Base-by-base conservation (phyloP, 179 eudicot species). In the Vitellaria paradoxa region DNA sequence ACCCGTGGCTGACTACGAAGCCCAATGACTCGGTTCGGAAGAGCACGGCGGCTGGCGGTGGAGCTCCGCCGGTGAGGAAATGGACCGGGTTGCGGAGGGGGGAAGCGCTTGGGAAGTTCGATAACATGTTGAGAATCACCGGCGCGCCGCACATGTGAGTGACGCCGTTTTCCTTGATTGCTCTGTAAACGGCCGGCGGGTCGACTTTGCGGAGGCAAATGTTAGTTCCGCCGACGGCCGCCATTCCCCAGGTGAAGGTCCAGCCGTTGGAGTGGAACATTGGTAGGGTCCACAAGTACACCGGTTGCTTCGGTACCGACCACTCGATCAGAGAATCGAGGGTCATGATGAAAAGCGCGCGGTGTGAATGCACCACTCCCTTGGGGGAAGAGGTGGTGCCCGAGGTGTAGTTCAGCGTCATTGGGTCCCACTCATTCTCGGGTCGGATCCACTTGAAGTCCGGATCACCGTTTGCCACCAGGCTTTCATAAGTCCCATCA, bases 201-300 rank as follows among this genome's bases (percentile, higher is more conserved):
- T 87, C 89, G 75, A 89, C 77, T 59, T 76, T 86, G 3, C 88
- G 85, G 30, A 91, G 78, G 55, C 95, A 91, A 9, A 91, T 30
- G 40, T 84, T 89, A 23, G 83, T 78, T 1, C 78, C 95, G 0
- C 95, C 92, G 0, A 86, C 88, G 0, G 90, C 95, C 4, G 95
- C 92, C 82, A 84, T 79, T 1, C 88, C 91, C 95, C 95, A 91
- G 9, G 90, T 76, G 79, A 65, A 89, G 45, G 82, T 72, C 95
- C 95, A 89, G 7, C 92, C 95, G n/a, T 91, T 91, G 0, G 85
- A 78, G 66, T 89, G 95, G 63, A 91, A 91, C 92, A 91, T 91
- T 3, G 92, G 92, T 26, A 90, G 77, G 57, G 94, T 87, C 94
- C 94, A 90, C 52, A 90, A 45, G 71, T 86, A 89, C 12, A 90